phyloP scores from a whole-genome alignment of 805 yeast genomes.

The Clavispora fructus region DNA sequence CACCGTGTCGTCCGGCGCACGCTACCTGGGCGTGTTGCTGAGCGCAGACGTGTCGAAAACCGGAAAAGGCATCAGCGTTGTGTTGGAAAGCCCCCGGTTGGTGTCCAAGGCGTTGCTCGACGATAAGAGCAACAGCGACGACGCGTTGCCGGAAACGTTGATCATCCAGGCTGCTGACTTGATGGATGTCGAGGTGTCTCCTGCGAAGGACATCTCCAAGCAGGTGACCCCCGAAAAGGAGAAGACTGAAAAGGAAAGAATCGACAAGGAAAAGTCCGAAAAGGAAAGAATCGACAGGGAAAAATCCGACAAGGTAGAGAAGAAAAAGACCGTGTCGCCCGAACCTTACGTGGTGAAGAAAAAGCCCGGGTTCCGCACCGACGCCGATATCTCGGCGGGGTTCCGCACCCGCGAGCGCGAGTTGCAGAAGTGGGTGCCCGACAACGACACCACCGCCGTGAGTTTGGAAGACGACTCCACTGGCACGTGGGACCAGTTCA shows the following conservation, averaged over 20 bases:
- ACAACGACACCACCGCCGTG: slow-evolving; percentile 32
- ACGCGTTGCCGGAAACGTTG: slow-evolving; percentile 41
- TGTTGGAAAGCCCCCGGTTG: slow-evolving; percentile 47
- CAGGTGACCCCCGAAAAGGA: slow-evolving; percentile 1
- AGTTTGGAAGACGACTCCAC: slow-evolving; percentile 31
- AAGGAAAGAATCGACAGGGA: background rate
- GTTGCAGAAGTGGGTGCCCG: slow-evolving; percentile 83
- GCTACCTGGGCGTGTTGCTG: slow-evolving; percentile 53
- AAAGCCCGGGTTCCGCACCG: slow-evolving; percentile 60
- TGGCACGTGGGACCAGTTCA: slow-evolving; percentile 86
- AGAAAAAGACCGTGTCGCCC: background rate
- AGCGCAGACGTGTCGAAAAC: slow-evolving; percentile 37
- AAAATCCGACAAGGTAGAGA: background rate
- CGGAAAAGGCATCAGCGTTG: slow-evolving; percentile 47
- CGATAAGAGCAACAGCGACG: slow-evolving; percentile 23
- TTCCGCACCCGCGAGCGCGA: slow-evolving; percentile 56
- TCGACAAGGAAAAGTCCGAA: background rate
- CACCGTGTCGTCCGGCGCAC: slow-evolving; percentile 58
- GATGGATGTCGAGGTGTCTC: slow-evolving; percentile 42
- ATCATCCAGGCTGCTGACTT: slow-evolving; percentile 47
- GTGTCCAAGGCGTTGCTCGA: slow-evolving; percentile 19
- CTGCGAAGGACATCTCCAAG: slow-evolving; percentile 19
- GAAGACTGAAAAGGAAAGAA: background rate
- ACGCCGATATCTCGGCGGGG: slow-evolving; percentile 68
- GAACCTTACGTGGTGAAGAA: background rate